Evolutionary conservation across 2,329 filamentous ascomycete species (phyloP).

Genomic region (Aureobasidium leucospermi): DNA sequence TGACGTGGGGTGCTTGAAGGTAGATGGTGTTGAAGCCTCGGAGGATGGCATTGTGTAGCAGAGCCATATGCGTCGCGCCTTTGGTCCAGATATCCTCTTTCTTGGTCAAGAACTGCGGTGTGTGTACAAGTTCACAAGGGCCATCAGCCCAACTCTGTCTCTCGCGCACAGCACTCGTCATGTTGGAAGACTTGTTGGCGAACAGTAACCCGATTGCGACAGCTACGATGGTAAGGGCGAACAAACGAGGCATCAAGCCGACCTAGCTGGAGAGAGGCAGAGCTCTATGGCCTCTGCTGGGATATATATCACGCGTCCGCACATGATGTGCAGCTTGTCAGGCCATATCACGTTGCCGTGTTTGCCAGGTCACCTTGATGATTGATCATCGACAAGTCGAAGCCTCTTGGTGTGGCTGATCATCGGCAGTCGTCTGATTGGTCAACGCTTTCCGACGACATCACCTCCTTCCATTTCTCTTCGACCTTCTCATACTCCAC

Average conservation of each 20-base stretch:
- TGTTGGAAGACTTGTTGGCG: not conserved
- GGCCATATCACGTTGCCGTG: not conserved
- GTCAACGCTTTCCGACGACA: not conserved
- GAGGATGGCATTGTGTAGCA: slow-evolving; percentile 35
- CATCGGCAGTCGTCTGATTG: not conserved
- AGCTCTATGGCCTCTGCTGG: not conserved
- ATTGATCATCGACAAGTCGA: too few species aligned
- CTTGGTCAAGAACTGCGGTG: not conserved
- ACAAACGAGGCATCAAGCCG: not conserved
- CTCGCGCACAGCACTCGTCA: not conserved
- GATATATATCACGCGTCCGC: not conserved
- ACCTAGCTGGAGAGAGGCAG: not conserved
- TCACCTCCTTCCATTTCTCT: not conserved
- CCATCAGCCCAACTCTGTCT: not conserved
- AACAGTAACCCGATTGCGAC: not conserved
- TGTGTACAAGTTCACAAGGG: not conserved
- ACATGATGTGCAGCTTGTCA: not conserved
- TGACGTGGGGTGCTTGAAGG: slow-evolving; percentile 29
- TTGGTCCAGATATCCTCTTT: slow-evolving; percentile 10
- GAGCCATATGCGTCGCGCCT: slow-evolving; percentile 30
- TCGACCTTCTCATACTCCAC: not conserved
- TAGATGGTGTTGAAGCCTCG: slow-evolving; percentile 36
- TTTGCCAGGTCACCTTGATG: not conserved
- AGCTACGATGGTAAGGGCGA: not conserved
- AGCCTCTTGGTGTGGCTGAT: not conserved